Percentiles rank a stretch among this genome's conserved stretches.
Evolutionary conservation across 176 grass and related monocot genomes (phyloP).

Genomic region (Melocanna baccifera): DNA sequence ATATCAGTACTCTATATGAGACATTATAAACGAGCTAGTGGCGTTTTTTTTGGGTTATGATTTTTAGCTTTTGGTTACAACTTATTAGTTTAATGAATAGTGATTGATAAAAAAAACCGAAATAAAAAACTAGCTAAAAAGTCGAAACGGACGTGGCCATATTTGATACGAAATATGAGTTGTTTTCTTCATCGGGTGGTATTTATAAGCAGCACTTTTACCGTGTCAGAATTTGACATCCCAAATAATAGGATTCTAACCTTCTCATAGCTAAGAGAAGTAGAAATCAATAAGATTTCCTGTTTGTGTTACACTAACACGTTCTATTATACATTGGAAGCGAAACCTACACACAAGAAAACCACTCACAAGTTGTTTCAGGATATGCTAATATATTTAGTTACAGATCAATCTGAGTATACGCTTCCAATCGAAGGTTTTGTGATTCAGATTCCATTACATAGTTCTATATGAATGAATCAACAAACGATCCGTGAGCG

Average conservation of each 20-base stretch:
- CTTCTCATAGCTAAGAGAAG: not conserved
- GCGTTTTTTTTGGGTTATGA: too few species aligned
- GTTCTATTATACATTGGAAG: not conserved
- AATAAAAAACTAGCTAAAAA: too few species aligned
- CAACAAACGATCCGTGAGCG: not conserved
- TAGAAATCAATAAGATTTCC: not conserved
- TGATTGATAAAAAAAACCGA: too few species aligned
- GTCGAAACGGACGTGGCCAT: too few species aligned
- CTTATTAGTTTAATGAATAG: too few species aligned
- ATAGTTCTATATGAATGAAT: not conserved
- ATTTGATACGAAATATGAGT: not conserved
- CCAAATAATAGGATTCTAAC: not conserved
- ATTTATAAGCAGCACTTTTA: not conserved
- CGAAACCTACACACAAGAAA: not conserved
- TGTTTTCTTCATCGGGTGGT: not conserved
- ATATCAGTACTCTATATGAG: not conserved
- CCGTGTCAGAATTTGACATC: not conserved
- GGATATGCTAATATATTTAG: not conserved
- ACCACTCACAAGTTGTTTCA: not conserved
- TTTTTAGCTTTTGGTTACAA: too few species aligned
- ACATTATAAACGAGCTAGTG: too few species aligned
- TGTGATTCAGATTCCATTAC: not conserved
- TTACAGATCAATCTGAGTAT: not conserved
- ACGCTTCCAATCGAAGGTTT: not conserved
- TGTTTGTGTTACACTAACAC: not conserved